phyloP scores from a whole-genome alignment of 331 rosid species.

The Acacia pycnantha region DNA sequence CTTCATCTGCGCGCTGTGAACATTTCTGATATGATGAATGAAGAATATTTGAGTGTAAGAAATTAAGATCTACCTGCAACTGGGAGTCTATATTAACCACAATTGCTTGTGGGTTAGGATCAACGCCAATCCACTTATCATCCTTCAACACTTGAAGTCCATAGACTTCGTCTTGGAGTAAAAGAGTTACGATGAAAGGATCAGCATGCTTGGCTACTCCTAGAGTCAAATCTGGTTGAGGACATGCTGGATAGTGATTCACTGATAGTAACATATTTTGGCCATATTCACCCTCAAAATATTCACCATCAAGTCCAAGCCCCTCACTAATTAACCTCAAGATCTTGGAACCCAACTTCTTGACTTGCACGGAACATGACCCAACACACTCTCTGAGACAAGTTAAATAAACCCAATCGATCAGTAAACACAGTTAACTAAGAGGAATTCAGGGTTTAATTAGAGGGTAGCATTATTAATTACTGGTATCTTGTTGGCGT shows the following conservation, averaged over 20 bases:
- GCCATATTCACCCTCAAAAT: conserved; percentile 40
- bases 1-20: no score
- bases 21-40: no score
- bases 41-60: no score
- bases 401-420: neutral
- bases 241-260: conserved; percentile 64
- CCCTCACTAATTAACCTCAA: conserved; percentile 52
- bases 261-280: conserved; percentile 29
- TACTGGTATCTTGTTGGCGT: no score
- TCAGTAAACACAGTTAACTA: neutral
- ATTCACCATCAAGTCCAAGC: conserved; percentile 37
- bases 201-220: conserved; percentile 32
- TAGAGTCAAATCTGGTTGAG: conserved; percentile 60
- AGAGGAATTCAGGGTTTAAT: neutral
- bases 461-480: neutral
- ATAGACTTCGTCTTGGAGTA: conserved; percentile 38
- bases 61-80: conserved; percentile 28
- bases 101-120: conserved; percentile 55
- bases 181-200: conserved; percentile 50
- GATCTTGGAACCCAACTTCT: conserved; percentile 37
- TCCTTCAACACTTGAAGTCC: conserved; percentile 70
- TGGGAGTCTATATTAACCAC: conserved; percentile 54
- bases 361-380: conserved; percentile 38
- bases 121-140: conserved; percentile 59
- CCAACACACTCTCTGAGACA: conserved; percentile 46